Evolutionary conservation across 345 rosid genomes (phyloP).

Genomic region (Citrus cavaleriei): DNA sequence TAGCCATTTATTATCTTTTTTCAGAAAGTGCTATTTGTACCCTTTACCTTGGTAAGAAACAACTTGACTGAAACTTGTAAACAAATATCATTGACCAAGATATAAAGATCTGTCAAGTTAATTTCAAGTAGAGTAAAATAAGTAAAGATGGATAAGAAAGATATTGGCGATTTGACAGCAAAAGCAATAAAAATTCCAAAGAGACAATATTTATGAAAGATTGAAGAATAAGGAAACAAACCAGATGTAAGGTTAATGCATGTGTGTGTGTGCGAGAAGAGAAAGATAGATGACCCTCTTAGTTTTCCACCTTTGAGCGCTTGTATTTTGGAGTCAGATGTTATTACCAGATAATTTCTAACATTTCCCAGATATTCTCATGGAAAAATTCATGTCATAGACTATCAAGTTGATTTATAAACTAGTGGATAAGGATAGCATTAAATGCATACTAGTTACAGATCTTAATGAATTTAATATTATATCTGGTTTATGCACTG

Average conservation of each 20-base stretch:
- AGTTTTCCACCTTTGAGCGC: neutral
- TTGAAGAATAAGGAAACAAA: neutral
- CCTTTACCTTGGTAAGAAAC: neutral
- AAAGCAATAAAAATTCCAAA: neutral
- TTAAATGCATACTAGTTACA: neutral
- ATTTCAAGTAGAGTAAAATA: neutral
- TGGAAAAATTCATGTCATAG: neutral
- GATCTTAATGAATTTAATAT: neutral
- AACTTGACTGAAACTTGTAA: neutral
- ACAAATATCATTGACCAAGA: neutral
- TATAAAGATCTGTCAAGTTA: neutral
- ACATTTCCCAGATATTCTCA: neutral
- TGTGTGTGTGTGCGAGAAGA: neutral
- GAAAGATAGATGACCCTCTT: neutral
- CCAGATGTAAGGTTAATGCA: neutral
- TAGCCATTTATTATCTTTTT: neutral
- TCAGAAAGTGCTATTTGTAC: neutral
- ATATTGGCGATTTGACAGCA: neutral
- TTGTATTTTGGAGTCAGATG: neutral
- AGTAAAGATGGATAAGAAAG: neutral
- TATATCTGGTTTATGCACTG: neutral
- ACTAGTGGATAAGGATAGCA: neutral
- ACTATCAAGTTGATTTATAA: neutral
- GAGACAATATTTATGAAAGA: neutral
- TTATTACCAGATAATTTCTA: neutral